Conservation (phyloP, 495 filamentous ascomycete genomes). For the Tirmania nivea region DNA sequence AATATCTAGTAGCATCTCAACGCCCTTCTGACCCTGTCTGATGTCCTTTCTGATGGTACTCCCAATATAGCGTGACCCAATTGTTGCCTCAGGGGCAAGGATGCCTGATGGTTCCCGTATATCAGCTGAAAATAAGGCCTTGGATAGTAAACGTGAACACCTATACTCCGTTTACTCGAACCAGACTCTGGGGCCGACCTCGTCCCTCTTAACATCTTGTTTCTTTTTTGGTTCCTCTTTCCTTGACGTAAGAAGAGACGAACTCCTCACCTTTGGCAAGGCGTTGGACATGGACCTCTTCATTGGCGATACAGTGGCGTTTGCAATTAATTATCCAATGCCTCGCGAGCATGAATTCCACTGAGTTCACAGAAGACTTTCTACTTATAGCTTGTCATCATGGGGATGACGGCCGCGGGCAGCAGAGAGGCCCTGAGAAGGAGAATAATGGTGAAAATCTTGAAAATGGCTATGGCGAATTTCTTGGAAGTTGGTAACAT, state of each 20-base stretch:
- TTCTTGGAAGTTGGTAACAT: too few species aligned
- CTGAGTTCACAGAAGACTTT: too few species aligned
- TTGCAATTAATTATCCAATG: too few species aligned
- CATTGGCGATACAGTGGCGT: too few species aligned
- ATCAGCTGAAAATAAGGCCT: too few species aligned
- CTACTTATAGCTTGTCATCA: too few species aligned
- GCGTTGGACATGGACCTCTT: not conserved
- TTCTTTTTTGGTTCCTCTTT: constrained; percentile 26
- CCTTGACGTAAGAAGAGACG: constrained; percentile 25
- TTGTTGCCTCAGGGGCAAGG: constrained; percentile 29
- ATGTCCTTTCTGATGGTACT: constrained; percentile 33
- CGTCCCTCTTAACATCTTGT: constrained; percentile 17
- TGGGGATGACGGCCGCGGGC: too few species aligned
- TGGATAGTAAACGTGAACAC: not conserved
- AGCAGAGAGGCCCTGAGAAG: too few species aligned
- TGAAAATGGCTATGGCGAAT: too few species aligned
- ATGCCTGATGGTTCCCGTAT: constrained; percentile 7
- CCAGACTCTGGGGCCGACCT: not conserved
- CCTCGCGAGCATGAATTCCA: too few species aligned
- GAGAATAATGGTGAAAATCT: too few species aligned
- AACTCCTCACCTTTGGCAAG: constrained; percentile 21
- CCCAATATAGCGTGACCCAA: constrained; percentile 28
- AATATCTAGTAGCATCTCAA: constrained; percentile 36
- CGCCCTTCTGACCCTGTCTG: constrained; percentile 32
- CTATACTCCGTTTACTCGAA: constrained; percentile 3